phyloP scores from a whole-genome alignment of 352 stramenopile species.

The Halophytophthora polymorphica region DNA sequence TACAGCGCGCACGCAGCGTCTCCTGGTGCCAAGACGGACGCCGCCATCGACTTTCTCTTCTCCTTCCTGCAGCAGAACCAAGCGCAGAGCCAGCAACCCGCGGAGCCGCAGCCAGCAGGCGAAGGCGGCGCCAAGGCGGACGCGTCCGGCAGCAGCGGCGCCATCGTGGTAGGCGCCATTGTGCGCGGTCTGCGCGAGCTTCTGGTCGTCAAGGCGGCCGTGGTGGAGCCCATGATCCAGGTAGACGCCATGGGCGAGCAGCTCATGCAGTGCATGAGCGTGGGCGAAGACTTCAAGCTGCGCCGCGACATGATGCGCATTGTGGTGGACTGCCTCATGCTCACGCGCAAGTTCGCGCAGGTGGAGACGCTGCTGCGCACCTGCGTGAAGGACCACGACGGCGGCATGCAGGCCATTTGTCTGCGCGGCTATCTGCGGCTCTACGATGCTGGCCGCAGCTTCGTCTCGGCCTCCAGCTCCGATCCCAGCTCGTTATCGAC shows the following conservation, averaged over 20 bases:
- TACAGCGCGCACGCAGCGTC: conserved; percentile 48
- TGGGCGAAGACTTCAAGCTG: conserved; percentile 73
- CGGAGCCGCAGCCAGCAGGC: conserved; percentile 10
- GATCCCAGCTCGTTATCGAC: not conserved
- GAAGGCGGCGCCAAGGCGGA: conserved; percentile 10
- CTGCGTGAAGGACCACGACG: conserved; percentile 59
- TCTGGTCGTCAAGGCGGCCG: conserved; percentile 50
- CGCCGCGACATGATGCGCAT: conserved; percentile 70
- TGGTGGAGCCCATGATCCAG: conserved; percentile 81
- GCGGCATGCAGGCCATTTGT: conserved; percentile 49
- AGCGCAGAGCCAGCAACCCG: conserved; percentile 6
- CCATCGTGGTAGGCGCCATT: conserved; percentile 65
- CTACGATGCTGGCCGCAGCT: conserved; percentile 28
- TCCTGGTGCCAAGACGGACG: conserved; percentile 41
- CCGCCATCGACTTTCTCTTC: conserved; percentile 79
- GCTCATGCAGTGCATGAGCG: conserved; percentile 73
- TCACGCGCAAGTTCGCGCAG: conserved; percentile 32
- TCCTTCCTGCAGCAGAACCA: conserved; percentile 73
- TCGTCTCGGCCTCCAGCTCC: conserved; percentile 4
- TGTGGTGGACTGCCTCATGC: conserved; percentile 65
- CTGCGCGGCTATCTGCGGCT: conserved; percentile 54
- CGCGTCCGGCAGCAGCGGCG: conserved; percentile 20
- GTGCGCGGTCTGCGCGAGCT: conserved; percentile 58
- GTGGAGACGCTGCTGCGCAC: conserved; percentile 40
- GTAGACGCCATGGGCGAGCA: conserved; percentile 77